A percentile compares a stretch with the other conserved stretches of the same genome.
Conservation (phyloP, 768 basidiomycete genomes). For the Mycena crocata region DNA sequence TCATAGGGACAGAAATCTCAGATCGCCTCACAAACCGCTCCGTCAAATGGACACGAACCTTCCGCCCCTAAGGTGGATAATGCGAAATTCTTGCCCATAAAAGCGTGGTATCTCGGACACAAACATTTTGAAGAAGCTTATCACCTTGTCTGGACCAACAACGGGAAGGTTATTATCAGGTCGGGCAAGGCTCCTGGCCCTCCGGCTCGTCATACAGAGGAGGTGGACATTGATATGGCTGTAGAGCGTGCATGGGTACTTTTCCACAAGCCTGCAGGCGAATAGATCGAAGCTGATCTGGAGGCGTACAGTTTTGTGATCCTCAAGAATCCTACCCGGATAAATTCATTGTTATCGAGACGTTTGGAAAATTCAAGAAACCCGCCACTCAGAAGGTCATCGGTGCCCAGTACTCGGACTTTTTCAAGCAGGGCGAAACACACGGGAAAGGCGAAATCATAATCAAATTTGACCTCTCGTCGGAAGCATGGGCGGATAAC, state of each 20-base stretch:
- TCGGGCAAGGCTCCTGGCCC: conserved; percentile 15
- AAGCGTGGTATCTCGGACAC: conserved; percentile 40
- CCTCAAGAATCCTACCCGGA: background rate
- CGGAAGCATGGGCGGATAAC: conserved; percentile 25
- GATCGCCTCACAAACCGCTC: background rate
- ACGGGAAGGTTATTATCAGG: conserved; percentile 12
- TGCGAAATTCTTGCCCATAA: conserved; percentile 31
- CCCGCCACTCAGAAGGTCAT: background rate
- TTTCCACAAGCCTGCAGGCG: background rate
- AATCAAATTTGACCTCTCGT: conserved; percentile 32
- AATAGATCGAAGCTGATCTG: background rate
- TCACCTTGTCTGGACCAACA: conserved; percentile 9
- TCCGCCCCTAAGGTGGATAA: background rate
- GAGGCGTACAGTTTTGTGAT: conserved; percentile 2
- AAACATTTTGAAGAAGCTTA: conserved; percentile 30
- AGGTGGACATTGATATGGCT: conserved; percentile 9
- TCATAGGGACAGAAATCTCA: background rate
- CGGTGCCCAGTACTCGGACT: background rate
- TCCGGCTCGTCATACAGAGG: conserved; percentile 15
- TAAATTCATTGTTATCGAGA: conserved; percentile 21
- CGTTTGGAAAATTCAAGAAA: conserved; percentile 6
- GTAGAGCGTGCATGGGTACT: background rate
- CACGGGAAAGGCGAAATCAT: conserved; percentile 32
- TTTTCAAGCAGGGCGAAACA: conserved; percentile 22
- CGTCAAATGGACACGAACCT: background rate